A percentile compares a stretch with the other conserved stretches of the same genome.
Evolutionary conservation across 208 protist species (phyloP).

Genomic region (Trypanosoma brucei): DNA sequence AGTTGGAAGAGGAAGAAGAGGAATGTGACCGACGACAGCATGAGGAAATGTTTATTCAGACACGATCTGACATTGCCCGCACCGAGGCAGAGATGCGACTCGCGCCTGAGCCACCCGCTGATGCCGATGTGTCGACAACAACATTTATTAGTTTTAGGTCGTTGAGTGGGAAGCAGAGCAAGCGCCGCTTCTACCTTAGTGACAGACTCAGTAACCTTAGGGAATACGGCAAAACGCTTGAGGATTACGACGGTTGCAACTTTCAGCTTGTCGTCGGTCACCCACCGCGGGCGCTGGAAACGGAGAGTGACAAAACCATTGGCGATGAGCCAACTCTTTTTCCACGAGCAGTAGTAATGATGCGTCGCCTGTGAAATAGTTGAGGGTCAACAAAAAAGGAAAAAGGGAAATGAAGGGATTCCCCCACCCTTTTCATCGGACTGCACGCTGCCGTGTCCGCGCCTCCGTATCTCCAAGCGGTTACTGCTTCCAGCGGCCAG

Average conservation of each 20-base stretch:
- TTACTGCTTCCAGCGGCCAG: no score
- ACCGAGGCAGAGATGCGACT: constrained; percentile 26
- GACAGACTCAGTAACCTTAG: constrained; percentile 48
- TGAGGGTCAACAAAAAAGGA: no score
- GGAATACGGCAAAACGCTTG: constrained; percentile 51
- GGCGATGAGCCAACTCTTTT: constrained; percentile 47
- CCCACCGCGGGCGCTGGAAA: constrained; percentile 46
- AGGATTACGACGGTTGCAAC: constrained; percentile 35
- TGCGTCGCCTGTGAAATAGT: constrained; percentile 20
- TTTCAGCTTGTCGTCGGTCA: constrained; percentile 70
- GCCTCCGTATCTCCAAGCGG: no score
- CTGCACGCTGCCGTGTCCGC: no score
- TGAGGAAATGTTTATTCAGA: constrained; percentile 8
- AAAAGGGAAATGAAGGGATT: no score
- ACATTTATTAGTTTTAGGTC: constrained; percentile 50
- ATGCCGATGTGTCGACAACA: constrained; percentile 21
- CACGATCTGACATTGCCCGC: constrained; percentile 1
- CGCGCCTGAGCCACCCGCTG: constrained; percentile 37
- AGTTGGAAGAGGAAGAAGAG: constrained; percentile 16
- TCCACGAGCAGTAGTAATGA: constrained; percentile 59
- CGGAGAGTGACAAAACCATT: constrained; percentile 38
- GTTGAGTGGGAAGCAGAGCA: constrained; percentile 35
- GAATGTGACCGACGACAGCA: constrained; percentile 12
- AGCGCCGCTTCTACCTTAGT: constrained; percentile 58
- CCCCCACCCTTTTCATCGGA: no score